A percentile compares a stretch with the other conserved stretches of the same genome.
Evolutionary conservation across 129 eudicot genomes (phyloP).

Genomic region (Rutidosis leptorrhynchoides): DNA sequence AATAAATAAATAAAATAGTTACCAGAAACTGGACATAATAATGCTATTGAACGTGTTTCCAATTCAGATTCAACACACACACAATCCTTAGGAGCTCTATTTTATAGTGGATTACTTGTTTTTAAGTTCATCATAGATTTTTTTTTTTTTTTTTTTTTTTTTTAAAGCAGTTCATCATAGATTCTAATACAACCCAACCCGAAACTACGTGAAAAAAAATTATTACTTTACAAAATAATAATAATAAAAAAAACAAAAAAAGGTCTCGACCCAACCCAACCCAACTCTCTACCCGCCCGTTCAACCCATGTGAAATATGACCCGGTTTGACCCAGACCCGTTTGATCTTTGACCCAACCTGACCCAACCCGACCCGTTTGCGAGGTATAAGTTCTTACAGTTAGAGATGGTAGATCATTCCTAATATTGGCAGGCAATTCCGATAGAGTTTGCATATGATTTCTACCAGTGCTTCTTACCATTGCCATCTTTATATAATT

Average conservation of each 20-base stretch:
- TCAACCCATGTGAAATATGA: no score
- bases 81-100: neutral
- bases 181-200: no score
- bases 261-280: no score
- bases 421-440: neutral
- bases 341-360: no score
- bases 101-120: neutral
- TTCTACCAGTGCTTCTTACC: slow-evolving; percentile 24
- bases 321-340: no score
- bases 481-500: slow-evolving; percentile 68
- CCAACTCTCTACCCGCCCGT: no score
- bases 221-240: no score
- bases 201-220: no score
- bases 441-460: slow-evolving; percentile 15
- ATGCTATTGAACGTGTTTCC: neutral
- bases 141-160: no score
- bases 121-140: neutral
- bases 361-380: neutral
- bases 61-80: neutral
- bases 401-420: slow-evolving; percentile 6
- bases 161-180: no score
- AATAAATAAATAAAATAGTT: neutral
- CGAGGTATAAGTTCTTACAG: neutral
- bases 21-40: neutral
- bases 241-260: no score